Percentiles rank a stretch among this genome's conserved stretches.
phyloP scores from a whole-genome alignment of 1,139 yeast species.

The Zygosaccharomyces sapae region DNA sequence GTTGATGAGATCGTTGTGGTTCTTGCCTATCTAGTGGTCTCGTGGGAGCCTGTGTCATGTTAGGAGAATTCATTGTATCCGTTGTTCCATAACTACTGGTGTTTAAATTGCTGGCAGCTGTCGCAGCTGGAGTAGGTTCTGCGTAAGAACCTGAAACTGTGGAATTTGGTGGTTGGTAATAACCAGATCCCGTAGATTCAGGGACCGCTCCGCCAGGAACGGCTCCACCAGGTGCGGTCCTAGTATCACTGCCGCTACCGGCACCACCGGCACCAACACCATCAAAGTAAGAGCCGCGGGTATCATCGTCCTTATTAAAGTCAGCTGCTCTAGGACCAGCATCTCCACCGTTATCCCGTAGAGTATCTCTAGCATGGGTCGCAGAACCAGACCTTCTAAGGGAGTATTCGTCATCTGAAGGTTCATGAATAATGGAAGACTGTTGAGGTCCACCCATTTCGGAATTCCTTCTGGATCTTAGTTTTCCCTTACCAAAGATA shows the following conservation, averaged over 20 bases:
- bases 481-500: slow-evolving; percentile 65
- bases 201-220: neutral
- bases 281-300: slow-evolving; percentile 6
- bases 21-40: slow-evolving; percentile 1
- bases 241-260: neutral
- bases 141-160: slow-evolving; percentile 3
- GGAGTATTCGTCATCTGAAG: slow-evolving; percentile 18
- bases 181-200: neutral
- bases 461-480: slow-evolving; percentile 25
- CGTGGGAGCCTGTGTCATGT: slow-evolving; percentile 3
- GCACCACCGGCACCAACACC: neutral
- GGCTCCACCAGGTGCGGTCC: neutral
- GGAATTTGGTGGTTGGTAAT: slow-evolving; percentile 1
- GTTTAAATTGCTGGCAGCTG: slow-evolving; percentile 3
- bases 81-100: neutral
- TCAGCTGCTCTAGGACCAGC: neutral
- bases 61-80: neutral
- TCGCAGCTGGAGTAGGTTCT: slow-evolving; percentile 3
- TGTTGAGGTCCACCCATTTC: slow-evolving; percentile 12
- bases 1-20: neutral
- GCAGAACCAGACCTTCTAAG: slow-evolving; percentile 11
- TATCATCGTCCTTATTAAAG: neutral
- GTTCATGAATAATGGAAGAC: slow-evolving; percentile 14
- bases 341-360: slow-evolving; percentile 6
- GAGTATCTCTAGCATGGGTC: slow-evolving; percentile 11